Evolutionary conservation across 208 protist species (phyloP).

Genomic region (Porcisia hertigi): DNA sequence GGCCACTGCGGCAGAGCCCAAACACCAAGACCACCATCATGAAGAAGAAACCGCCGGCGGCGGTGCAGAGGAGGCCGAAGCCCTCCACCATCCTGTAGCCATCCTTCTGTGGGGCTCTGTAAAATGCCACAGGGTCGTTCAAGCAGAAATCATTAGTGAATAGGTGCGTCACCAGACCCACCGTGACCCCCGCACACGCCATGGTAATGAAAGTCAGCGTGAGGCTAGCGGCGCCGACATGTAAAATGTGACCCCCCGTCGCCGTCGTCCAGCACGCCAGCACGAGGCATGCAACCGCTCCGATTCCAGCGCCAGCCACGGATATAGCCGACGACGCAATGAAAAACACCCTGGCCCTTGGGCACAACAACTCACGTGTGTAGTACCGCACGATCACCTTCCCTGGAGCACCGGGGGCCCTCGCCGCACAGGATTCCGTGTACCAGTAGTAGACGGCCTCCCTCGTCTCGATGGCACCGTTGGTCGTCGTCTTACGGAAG

Average conservation of each 20-base stretch:
- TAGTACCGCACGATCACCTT: not conserved
- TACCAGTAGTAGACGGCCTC: conserved; percentile 1
- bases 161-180: not conserved
- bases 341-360: not conserved
- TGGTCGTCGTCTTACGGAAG: not conserved
- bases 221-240: not conserved
- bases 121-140: fast-evolving
- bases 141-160: not conserved
- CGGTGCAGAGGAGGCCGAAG: conserved; percentile 22
- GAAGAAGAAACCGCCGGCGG: conserved; percentile 26
- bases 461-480: not conserved
- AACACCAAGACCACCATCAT: not conserved
- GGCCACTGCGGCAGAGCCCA: conserved; percentile 6
- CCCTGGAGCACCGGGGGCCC: not conserved
- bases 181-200: not conserved
- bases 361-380: not conserved
- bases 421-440: not conserved
- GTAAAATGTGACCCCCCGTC: not conserved
- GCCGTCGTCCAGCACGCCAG: conserved; percentile 4
- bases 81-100: conserved; percentile 27
- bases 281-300: not conserved
- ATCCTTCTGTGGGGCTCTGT: not conserved
- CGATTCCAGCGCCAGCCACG: not conserved
- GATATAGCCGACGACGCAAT: not conserved
- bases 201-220: not conserved